Evolutionary conservation across 2,329 filamentous ascomycete genomes (phyloP).

Genomic region (Ampelomyces quisqualis): DNA sequence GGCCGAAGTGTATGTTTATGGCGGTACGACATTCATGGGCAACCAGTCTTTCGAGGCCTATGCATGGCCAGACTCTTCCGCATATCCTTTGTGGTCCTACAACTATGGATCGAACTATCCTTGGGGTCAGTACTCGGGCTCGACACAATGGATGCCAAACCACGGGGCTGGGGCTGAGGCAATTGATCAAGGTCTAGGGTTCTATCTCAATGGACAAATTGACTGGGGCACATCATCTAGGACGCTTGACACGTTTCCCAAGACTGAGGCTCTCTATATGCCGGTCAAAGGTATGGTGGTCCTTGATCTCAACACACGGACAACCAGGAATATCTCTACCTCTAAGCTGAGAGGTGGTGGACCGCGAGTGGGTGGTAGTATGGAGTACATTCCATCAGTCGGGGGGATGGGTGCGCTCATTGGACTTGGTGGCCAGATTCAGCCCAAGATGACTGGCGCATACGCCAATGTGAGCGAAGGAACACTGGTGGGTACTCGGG

Average conservation of each 20-base stretch:
- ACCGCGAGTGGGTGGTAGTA: constrained; percentile 42
- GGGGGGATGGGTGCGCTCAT: constrained; percentile 45
- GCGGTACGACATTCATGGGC: constrained; percentile 24
- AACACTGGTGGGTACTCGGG: constrained; percentile 26
- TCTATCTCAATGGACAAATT: constrained; percentile 46
- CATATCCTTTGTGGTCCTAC: constrained; percentile 26
- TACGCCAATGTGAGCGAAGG: constrained; percentile 11
- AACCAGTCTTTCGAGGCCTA: constrained; percentile 21
- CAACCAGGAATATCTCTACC: constrained; percentile 45
- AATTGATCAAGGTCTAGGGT: constrained; percentile 40
- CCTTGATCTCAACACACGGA: constrained; percentile 40
- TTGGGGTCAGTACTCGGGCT: constrained; percentile 21
- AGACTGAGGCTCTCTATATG: constrained; percentile 7
- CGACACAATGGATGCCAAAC: constrained; percentile 23
- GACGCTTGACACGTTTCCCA: constrained; percentile 10
- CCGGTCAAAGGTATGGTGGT: constrained; percentile 45
- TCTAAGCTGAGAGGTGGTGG: constrained; percentile 25
- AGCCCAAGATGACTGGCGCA: constrained; percentile 6
- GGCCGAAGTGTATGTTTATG: constrained; percentile 17
- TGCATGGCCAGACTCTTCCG: constrained; percentile 12
- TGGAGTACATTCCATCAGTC: constrained; percentile 42
- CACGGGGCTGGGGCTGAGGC: constrained; percentile 45
- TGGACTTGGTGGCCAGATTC: constrained; percentile 41
- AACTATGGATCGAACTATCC: constrained; percentile 6
- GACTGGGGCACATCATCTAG: constrained; percentile 38